Evolutionary conservation across 176 grass and related monocot species (phyloP).

Genomic region (Carex parvula): DNA sequence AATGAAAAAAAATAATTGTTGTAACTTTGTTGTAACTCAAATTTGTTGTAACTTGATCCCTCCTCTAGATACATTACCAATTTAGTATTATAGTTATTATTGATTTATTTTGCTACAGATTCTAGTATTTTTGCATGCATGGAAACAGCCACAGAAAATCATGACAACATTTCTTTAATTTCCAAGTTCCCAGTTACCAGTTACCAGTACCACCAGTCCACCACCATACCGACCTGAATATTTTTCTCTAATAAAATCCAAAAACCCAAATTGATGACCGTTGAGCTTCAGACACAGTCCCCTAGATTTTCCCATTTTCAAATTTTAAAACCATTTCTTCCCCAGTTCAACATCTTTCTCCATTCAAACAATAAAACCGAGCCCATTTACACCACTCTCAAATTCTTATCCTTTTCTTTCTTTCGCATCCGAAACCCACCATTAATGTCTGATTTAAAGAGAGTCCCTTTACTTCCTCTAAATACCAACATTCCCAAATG

Average conservation of each 20-base stretch:
- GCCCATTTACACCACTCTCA: background rate
- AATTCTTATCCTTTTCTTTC: background rate
- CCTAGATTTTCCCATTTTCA: conserved; percentile 36
- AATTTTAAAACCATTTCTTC: conserved; percentile 52
- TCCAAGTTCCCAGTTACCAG: background rate
- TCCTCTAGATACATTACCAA: too few species aligned
- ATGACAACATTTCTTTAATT: background rate
- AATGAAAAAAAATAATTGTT: too few species aligned
- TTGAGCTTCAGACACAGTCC: conserved; percentile 20
- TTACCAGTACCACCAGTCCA: too few species aligned
- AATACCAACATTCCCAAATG: conserved; percentile 28
- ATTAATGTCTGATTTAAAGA: conserved; percentile 35
- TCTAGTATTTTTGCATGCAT: background rate
- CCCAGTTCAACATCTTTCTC: conserved; percentile 9
- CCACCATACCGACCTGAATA: background rate
- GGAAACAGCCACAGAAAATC: background rate
- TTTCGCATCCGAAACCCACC: background rate
- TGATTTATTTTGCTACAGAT: background rate
- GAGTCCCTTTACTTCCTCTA: conserved; percentile 44
- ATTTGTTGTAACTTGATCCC: too few species aligned
- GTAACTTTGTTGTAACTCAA: too few species aligned
- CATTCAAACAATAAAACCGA: conserved; percentile 33
- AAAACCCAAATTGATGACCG: conserved; percentile 41
- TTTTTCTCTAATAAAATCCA: background rate
- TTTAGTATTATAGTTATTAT: background rate